Base-by-base conservation (phyloP, 352 stramenopile genomes). In the Blastocystis sp. region DNA sequence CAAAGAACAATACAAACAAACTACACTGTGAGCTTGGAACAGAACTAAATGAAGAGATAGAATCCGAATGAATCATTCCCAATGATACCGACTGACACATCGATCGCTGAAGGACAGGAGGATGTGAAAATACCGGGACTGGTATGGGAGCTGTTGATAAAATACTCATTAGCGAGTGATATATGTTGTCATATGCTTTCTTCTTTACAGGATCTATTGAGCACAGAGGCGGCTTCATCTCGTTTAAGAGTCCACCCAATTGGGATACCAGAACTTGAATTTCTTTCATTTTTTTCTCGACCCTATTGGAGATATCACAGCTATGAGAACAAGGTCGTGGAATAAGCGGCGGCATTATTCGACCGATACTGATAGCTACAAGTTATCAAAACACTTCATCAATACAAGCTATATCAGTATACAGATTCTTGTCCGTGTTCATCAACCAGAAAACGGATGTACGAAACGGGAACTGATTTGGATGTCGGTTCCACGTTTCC, bases 321-420 rank as follows among this genome's bases (percentile, higher is more conserved):
- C 14, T 24, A 27, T 59, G 14, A 1, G 19, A 51, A 2, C 1
- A 21, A 21, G 59, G 24, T 19, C 24, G 5, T 12, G 59, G 24
- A 4, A 43, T 21, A 19, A 43, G 42, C 59, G 16, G 24, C 32
- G 24, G 24, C 59, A 69, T 39, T 43, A 46, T 24, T n/a, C 32
- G 24, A 46, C 59, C 59, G 24, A 46, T 1, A 42, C 24, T 32
- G 21, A 59, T 35, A 37, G 21, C 66, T 78, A 58, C 14, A 58
- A 11, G 37, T 59, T 5, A 59, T 12, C 14, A 9, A 19, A 1
- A 39, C 4, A 24, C 16, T n/a, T 5, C 19, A 29, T 16, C 7
- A 19, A 1, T 78, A 78, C 66, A 29, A 24, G 66, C 19, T n/a
- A 78, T 78, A 59, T 78, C 66, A 42, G 66, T 78, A 54, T 78